Percentiles rank a stretch among this genome's conserved stretches.
phyloP scores from a whole-genome alignment of 1,284 basidiomycete species.

The Naganishia albida region DNA sequence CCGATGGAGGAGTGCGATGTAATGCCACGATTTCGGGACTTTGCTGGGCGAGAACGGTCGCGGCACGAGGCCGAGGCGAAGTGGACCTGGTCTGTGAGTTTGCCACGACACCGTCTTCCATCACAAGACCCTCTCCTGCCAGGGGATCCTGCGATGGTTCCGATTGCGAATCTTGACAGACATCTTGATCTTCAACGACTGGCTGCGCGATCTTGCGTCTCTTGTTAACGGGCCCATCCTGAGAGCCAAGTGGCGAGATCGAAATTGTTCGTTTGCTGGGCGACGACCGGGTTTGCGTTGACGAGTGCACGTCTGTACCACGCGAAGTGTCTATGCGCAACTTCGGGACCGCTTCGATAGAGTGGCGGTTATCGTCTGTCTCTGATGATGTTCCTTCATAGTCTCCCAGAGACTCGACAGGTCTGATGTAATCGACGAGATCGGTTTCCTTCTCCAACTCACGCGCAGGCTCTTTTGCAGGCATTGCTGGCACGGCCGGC shows the following conservation, averaged over 20 bases:
- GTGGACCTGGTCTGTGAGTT: no score
- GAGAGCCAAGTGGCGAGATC: background rate
- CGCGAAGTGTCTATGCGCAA: no score
- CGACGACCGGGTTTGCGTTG: background rate
- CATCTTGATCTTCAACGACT: background rate
- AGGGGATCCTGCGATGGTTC: background rate
- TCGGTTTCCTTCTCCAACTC: background rate
- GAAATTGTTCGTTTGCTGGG: slow-evolving; percentile 1
- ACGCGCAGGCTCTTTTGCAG: background rate
- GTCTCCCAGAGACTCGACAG: no score
- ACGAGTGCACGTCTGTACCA: no score
- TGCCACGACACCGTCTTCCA: background rate
- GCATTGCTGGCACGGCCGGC: background rate
- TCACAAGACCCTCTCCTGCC: background rate
- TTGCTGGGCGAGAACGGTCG: background rate
- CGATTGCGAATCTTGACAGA: background rate
- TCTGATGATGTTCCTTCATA: no score
- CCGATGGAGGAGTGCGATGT: no score
- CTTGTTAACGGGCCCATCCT: slow-evolving; percentile 13
- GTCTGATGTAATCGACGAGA: no score
- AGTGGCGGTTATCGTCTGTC: no score
- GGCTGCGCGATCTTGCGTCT: slow-evolving; percentile 3
- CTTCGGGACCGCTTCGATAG: no score
- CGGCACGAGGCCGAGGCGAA: no score
- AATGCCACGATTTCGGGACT: background rate